Evolutionary conservation across 169 alveolate genomes (phyloP), one percentile per base, ranked within the genome.

Genomic region (Besnoitia besnoiti): DNA sequence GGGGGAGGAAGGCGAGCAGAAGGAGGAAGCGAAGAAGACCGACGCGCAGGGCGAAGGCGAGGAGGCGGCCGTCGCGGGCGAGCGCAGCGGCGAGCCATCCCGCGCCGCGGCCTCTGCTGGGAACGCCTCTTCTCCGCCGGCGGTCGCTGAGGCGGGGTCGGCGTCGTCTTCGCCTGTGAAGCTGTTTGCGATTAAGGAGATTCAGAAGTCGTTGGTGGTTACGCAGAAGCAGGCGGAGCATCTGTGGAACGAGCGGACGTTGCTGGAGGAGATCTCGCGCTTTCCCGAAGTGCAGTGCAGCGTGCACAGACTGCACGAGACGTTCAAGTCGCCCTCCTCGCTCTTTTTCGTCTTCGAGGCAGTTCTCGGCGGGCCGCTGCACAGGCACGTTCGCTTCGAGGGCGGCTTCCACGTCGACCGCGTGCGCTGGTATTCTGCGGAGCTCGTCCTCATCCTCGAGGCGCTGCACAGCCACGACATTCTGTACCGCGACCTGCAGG

Each of bases 401-500:
- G 85, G 85, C 44, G 93, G 85, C 39, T 55, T 90, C n/a, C 51
- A 5, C 24, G 51, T 42, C n/a, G 73, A 51, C n/a, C 89, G 51
- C 0, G 80, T 49, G 33, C 30, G 85, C 33, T 90, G 85, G 85
- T 84, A 90, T 39, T 51, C 93, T 30, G 93, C 93, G 0, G 93
- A 90, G 85, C 82, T 95, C 55, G 89, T 95, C 19, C 77, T 93
- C 16, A 89, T 91, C n/a, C 85, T 96, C 59, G 97, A 95, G 55
- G 92, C 91, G 44, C 90, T 96, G 14, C 97, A 96, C 67, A 93
- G 75, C 39, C 85, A 90, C 42, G 94, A 94, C 40, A 90, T 92
- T 76, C 91, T 95, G 14, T 93, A 95, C 92, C 79, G 98, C 51
- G 97, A 96, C 89, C 76, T 96, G 39, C 96, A 97, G 92, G 98